Base-by-base conservation (phyloP, 2,329 filamentous ascomycete genomes). In the Talaromyces sp. region DNA sequence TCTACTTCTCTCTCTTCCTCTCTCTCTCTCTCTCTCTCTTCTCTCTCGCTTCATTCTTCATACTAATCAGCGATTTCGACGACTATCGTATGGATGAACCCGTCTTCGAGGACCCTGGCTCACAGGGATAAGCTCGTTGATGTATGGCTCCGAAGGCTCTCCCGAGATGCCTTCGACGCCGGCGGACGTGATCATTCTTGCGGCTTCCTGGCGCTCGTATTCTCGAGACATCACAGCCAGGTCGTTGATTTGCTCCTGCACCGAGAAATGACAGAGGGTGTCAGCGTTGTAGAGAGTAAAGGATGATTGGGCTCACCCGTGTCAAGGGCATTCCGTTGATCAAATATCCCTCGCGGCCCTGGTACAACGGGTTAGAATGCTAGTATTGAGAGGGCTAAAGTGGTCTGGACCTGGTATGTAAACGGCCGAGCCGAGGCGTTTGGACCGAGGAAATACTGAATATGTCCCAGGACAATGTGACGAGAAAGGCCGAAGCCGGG, bases 321-420 rank as follows among this genome's bases (percentile, higher is more conserved):
- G 79, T 81, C 60, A 81, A 70, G 62, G 75, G 77, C 57, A 75
- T 70, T 33, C 79, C 79, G 44, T 75, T 72, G 61, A 81, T 78
- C 33, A 81, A 71, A 66, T 81, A 81, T 42, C 79, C 79, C 69
- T 81, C 79, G 62, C 79, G 77, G 52, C 78, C 78, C 78, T 80
- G 68, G 13, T 59, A 62, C 4, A 22, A 56, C 17, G 30, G 44
- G 32, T 56, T 54, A 59, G 51, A 36, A 8, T 64, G 60, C 63
- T 56, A 59, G 62, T 61, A 15, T n/a, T 51, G 5, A 47, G 19
- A 47, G 28, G n/a, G 27, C 22, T 51, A n/a, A 51, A 30, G 17
- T 25, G 42, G 51, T 27, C 36, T n/a, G 64, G 77, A 79, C 78
- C 72, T 81, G 78, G 63, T 80, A 80, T 57, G 73, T 78, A 65